Percentiles rank a stretch among this genome's conserved stretches.
phyloP scores from a whole-genome alignment of 768 basidiomycete species.

The Termitomyces sp. region DNA sequence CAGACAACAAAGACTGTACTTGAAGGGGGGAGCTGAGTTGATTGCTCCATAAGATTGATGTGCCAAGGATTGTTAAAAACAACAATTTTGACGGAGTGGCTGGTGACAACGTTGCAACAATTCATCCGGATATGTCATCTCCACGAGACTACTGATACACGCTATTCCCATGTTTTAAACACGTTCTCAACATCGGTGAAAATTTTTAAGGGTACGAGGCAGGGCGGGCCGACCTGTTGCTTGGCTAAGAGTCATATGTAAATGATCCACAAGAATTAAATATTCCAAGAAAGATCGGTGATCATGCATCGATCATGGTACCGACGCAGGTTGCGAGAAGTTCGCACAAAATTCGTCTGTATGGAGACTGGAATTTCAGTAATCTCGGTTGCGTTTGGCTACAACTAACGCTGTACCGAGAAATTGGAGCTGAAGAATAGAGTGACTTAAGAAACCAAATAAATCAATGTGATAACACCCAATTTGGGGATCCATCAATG shows the following conservation, averaged over 20 bases:
- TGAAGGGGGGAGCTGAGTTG: neutral
- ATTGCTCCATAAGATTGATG: constrained; percentile 8
- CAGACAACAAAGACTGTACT: constrained; percentile 2
- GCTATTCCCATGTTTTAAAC: neutral
- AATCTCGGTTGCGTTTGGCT: too few relatives aligned
- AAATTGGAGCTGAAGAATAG: too few relatives aligned
- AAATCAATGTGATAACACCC: too few relatives aligned
- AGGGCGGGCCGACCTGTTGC: neutral
- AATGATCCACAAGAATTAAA: neutral
- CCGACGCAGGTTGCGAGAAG: too few relatives aligned
- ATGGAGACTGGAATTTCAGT: too few relatives aligned
- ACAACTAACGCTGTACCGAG: too few relatives aligned
- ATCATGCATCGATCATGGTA: too few relatives aligned
- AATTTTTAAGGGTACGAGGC: neutral
- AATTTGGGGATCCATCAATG: too few relatives aligned
- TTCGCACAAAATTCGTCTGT: too few relatives aligned
- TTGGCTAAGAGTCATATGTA: neutral
- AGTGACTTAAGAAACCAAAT: too few relatives aligned
- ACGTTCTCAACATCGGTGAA: neutral
- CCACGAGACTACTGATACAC: neutral
- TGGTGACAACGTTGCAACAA: neutral
- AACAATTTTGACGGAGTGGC: neutral
- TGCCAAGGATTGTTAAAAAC: neutral
- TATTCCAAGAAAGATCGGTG: neutral
- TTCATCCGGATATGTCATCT: neutral